A percentile compares a stretch with the other conserved stretches of the same genome.
Evolutionary conservation across 2,329 filamentous ascomycete genomes (phyloP).

Genomic region (Xylaria digitata): DNA sequence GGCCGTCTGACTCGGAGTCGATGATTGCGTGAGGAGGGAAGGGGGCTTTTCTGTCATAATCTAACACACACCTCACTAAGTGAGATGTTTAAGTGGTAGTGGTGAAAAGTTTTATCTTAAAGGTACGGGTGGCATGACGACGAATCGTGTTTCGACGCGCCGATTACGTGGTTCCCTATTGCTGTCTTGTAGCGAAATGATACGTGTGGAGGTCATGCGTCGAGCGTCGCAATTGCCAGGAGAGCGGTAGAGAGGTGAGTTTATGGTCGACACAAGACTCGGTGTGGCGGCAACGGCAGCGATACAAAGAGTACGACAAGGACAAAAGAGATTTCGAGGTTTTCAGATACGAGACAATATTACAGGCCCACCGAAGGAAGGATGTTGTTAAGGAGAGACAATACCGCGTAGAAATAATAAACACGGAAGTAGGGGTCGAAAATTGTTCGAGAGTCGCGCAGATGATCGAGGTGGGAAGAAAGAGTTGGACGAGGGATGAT

Average conservation of each 20-base stretch:
- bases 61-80: slow-evolving; percentile 60
- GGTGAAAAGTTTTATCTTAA: slow-evolving; percentile 58
- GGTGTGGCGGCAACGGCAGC: slow-evolving; percentile 24
- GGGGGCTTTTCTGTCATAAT: slow-evolving; percentile 72
- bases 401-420: slow-evolving; percentile 36
- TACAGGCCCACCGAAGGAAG: slow-evolving; percentile 32
- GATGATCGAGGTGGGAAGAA: slow-evolving; percentile 39
- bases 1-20: slow-evolving; percentile 64
- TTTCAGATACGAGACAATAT: slow-evolving; percentile 37
- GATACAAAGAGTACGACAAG: slow-evolving; percentile 46
- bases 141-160: slow-evolving; percentile 59
- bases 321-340: slow-evolving; percentile 46
- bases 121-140: slow-evolving; percentile 69
- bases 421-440: slow-evolving; percentile 31
- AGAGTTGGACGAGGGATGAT: slow-evolving; percentile 42
- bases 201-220: slow-evolving; percentile 35
- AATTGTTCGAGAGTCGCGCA: slow-evolving; percentile 41
- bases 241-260: slow-evolving; percentile 24
- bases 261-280: slow-evolving; percentile 30
- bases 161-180: slow-evolving; percentile 30
- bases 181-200: slow-evolving; percentile 27
- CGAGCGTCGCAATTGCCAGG: slow-evolving; percentile 28
- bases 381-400: slow-evolving; percentile 30
- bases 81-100: slow-evolving; percentile 45
- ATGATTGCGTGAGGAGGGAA: slow-evolving; percentile 65